These are phyloP conservation scores for Populus trichocarpa DNA, from an alignment of 441 rosid genomes.

Conservation along the genomic window DNA sequence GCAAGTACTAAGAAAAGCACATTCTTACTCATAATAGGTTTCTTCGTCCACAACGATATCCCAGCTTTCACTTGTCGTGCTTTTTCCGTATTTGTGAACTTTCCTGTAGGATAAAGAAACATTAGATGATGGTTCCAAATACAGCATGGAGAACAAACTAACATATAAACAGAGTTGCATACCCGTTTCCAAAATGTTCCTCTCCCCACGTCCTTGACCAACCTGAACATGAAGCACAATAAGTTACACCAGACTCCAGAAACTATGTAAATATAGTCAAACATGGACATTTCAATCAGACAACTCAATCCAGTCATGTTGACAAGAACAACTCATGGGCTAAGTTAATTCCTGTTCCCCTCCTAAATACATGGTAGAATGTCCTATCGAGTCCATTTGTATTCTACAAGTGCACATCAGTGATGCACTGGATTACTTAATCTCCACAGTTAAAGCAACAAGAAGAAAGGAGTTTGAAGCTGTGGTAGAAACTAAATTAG, in stretches of 20 bases:
- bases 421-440: background rate
- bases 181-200: slow-evolving; percentile 99
- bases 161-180: slow-evolving; percentile 19
- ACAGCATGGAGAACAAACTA: background rate
- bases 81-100: slow-evolving; percentile 95
- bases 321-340: background rate
- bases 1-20: background rate
- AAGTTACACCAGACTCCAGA: background rate
- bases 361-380: background rate
- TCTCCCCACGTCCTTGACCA: slow-evolving; percentile 99
- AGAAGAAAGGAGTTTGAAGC: background rate
- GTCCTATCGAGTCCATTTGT: background rate
- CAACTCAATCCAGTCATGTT: background rate
- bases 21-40: slow-evolving; percentile 86
- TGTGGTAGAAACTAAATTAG: background rate
- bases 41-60: slow-evolving; percentile 95
- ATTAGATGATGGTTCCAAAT: slow-evolving; percentile 2
- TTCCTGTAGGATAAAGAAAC: slow-evolving; percentile 43
- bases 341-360: background rate
- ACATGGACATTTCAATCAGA: slow-evolving; percentile 3
- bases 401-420: background rate
- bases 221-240: slow-evolving; percentile 40
- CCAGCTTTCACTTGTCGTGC: slow-evolving; percentile 98
- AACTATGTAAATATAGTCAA: background rate
- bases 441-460: background rate